Evolutionary conservation across 208 protist species (phyloP).

Genomic region (Leishmania aethiopica): DNA sequence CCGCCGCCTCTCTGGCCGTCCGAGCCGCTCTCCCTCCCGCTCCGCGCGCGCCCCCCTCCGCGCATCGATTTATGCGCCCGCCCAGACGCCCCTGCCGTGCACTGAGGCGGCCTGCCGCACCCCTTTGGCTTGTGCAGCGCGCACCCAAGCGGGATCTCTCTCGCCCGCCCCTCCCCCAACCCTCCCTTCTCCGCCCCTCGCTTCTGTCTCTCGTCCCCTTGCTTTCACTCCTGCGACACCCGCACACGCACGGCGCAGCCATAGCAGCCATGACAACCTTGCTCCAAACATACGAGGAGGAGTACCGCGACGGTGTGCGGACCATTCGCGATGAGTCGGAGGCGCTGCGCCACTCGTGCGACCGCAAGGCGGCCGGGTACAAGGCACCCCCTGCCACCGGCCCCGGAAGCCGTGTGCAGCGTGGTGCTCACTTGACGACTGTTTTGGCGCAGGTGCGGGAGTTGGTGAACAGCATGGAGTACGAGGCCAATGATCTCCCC

Average conservation of each 20-base stretch:
- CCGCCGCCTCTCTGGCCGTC: background rate
- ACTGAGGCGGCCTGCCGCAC: background rate
- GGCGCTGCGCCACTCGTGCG: constrained; percentile 39
- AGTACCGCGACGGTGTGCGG: constrained; percentile 61
- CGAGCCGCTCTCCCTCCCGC: background rate
- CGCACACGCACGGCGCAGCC: background rate
- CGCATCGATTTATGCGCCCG: background rate
- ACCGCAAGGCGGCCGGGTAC: constrained; percentile 39
- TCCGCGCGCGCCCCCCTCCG: background rate
- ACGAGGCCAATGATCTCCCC: constrained; percentile 67
- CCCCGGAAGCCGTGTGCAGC: constrained; percentile 55
- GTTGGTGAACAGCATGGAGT: constrained; percentile 74
- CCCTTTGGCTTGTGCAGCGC: background rate
- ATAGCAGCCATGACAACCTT: constrained; percentile 49
- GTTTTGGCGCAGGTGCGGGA: constrained; percentile 52
- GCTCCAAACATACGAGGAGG: constrained; percentile 76
- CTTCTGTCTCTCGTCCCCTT: background rate
- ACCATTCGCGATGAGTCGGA: constrained; percentile 48
- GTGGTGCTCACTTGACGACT: constrained; percentile 33
- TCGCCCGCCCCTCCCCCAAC: background rate
- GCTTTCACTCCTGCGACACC: background rate
- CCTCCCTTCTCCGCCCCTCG: too few relatives aligned
- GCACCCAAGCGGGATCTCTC: background rate
- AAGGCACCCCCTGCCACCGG: constrained; percentile 54
- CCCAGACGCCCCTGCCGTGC: background rate